Conservation (phyloP, 2,329 filamentous ascomycete genomes). For the Fusarium aywerte region DNA sequence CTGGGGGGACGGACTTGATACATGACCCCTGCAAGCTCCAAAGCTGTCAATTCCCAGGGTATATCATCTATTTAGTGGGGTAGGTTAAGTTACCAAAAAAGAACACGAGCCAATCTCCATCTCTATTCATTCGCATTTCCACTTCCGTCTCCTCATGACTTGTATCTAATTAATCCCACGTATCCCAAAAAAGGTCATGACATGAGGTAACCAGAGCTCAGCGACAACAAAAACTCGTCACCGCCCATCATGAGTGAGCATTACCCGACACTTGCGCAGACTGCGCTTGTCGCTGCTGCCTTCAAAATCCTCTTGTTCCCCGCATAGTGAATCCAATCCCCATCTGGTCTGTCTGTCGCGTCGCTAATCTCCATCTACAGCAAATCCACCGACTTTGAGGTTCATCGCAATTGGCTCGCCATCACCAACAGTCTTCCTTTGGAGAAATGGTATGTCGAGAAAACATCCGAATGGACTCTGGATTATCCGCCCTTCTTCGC, state of each 20-base stretch:
- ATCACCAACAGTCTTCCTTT: slow-evolving; percentile 90
- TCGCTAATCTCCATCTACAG: slow-evolving; percentile 57
- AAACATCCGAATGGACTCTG: slow-evolving; percentile 98
- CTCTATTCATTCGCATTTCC: neutral
- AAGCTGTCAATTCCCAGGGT: slow-evolving; percentile 18
- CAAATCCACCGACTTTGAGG: slow-evolving; percentile 99
- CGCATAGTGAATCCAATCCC: slow-evolving; percentile 77
- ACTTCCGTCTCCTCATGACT: slow-evolving; percentile 38
- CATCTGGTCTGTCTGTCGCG: slow-evolving; percentile 1
- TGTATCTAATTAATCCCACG: slow-evolving; percentile 8
- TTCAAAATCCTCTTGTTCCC: slow-evolving; percentile 94
- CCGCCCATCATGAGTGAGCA: slow-evolving; percentile 74
- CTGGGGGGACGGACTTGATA: neutral
- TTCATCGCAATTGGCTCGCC: slow-evolving; percentile 98
- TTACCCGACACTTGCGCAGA: slow-evolving; percentile 89
- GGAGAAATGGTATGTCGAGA: slow-evolving; percentile 94
- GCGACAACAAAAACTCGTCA: slow-evolving; percentile 21
- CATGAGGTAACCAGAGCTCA: slow-evolving; percentile 24
- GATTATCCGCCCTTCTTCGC: slow-evolving; percentile 99
- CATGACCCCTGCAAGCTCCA: neutral
- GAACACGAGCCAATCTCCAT: slow-evolving; percentile 4
- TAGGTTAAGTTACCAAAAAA: too few relatives aligned
- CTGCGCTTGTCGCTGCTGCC: slow-evolving; percentile 84
- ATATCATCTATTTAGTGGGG: slow-evolving; percentile 26
- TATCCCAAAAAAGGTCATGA: slow-evolving; percentile 38